Base-by-base conservation (phyloP, 176 grass and related monocot genomes). In the Eleusine indica region DNA sequence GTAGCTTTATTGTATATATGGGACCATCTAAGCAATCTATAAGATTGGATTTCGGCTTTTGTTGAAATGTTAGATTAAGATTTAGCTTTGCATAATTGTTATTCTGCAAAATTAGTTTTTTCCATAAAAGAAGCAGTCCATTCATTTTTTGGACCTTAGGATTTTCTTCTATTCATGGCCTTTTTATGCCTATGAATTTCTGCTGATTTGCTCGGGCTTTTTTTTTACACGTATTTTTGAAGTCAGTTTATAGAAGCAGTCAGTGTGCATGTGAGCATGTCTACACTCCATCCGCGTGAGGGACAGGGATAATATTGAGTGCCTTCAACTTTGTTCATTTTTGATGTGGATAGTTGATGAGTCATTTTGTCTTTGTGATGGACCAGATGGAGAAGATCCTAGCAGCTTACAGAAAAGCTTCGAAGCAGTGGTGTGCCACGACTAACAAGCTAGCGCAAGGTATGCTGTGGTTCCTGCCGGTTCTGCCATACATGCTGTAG, bases 371-470 rank as follows among this genome's bases (percentile, higher is more conserved):
- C 21, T 62, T 30, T 83, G 44, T 69, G 10, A 5, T 65, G 57
- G 77, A 76, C 54, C 60, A 95, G 96, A 98, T 98, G 90, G 92
- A 85, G 66, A 93, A 85, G 83, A 93, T 98, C 82, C 73, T 98
- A 15, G 22, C 91, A 6, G 89, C 96, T 6, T 98, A 98, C 85
- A 89, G 91, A 54, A 93, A 88, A 74, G 68, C 85, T 78, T 98
- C 89, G 13, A 95, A 93, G 80, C 96, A 98, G 66, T 98, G 93
- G 96, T 95, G 92, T 42, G 84, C 96, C 4, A 98, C 96, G 5
- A 86, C 75, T 52, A 98, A 98, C 84, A 98, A 98, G 74, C 83
- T 98, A 70, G 96, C 91, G n/a, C 96, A 98, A 92, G 96, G 96
- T 93, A 83, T 19, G 47, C 0, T 39, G 35, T 9, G 9, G 21